These are phyloP conservation scores for Lachnum nothofagi DNA, from an alignment of 2,329 filamentous ascomycete species.

Conservation along the genomic window DNA sequence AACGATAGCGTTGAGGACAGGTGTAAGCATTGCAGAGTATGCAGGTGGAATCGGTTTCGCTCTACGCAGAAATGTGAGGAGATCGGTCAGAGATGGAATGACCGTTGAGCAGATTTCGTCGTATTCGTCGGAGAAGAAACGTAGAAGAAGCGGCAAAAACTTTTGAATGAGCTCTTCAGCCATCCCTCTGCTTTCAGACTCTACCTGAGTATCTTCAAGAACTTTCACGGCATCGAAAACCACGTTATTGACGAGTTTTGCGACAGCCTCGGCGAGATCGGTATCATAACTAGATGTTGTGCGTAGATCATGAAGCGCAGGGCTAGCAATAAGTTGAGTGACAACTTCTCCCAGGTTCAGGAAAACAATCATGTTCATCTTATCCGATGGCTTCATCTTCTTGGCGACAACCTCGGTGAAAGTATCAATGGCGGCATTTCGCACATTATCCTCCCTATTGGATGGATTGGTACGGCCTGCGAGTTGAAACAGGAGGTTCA, in stretches of 20 bases:
- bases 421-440: slow-evolving; percentile 87
- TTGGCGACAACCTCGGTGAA: slow-evolving; percentile 95
- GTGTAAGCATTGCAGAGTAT: slow-evolving; percentile 77
- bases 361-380: slow-evolving; percentile 88
- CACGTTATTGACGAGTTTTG: slow-evolving; percentile 89
- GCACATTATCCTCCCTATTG: slow-evolving; percentile 67
- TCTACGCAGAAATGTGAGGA: slow-evolving; percentile 85
- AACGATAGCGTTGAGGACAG: slow-evolving; percentile 87
- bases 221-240: slow-evolving; percentile 82
- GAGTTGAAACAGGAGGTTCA: slow-evolving; percentile 78
- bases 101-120: slow-evolving; percentile 97
- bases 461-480: slow-evolving; percentile 66
- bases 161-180: slow-evolving; percentile 77
- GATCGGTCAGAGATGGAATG: slow-evolving; percentile 86
- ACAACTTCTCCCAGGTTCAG: slow-evolving; percentile 83
- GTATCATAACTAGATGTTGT: slow-evolving; percentile 86
- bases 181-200: slow-evolving; percentile 61
- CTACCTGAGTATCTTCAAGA: slow-evolving; percentile 62
- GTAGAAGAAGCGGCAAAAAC: slow-evolving; percentile 81
- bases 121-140: slow-evolving; percentile 96
- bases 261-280: slow-evolving; percentile 89
- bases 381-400: slow-evolving; percentile 93
- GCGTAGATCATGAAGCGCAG: slow-evolving; percentile 71
- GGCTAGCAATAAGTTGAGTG: slow-evolving; percentile 76
- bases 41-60: slow-evolving; percentile 65